Evolutionary conservation across 2,329 filamentous ascomycete species (phyloP).

Genomic region (Shiraia bambusicola): DNA sequence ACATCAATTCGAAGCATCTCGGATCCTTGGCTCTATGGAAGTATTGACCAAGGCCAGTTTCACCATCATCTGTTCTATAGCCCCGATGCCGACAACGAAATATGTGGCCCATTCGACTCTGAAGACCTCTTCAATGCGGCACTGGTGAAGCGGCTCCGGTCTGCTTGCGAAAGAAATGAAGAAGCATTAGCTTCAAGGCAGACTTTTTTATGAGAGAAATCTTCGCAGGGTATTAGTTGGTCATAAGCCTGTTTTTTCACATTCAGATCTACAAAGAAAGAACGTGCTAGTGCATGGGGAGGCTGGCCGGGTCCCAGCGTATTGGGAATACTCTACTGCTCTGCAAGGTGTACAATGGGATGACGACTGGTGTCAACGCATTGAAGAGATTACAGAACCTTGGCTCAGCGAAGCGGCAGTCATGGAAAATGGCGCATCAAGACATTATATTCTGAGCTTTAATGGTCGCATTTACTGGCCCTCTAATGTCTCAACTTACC

Average conservation of each 20-base stretch:
- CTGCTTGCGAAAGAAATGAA: constrained; percentile 1
- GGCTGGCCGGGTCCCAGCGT: constrained; percentile 13
- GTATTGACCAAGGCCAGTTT: constrained; percentile 6
- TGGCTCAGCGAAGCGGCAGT: constrained; percentile 8
- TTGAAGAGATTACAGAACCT: constrained; percentile 12
- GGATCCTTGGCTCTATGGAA: constrained; percentile 7
- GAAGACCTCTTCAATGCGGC: constrained; percentile 8
- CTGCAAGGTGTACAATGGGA: constrained; percentile 11
- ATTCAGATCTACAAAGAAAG: constrained; percentile 15
- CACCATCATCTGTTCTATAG: constrained; percentile 11
- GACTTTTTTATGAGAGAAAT: constrained; percentile 12
- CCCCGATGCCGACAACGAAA: constrained; percentile 4
- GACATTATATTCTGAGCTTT: constrained; percentile 11
- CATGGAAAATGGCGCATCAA: constrained; percentile 13
- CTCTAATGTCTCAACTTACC: constrained; percentile 1
- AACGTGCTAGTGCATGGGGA: constrained; percentile 9
- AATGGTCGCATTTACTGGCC: constrained; percentile 1
- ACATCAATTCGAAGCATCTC: constrained; percentile 6
- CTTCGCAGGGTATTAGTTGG: constrained; percentile 6
- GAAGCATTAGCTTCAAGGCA: constrained; percentile 6
- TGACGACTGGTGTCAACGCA: constrained; percentile 12
- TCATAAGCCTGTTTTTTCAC: constrained; percentile 6
- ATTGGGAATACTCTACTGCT: constrained; percentile 12
- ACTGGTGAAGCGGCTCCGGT: constrained; percentile 5
- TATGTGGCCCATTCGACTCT: constrained; percentile 10